phyloP scores from a whole-genome alignment of 192 early-diverging fungal species.

The Dispira parvispora region DNA sequence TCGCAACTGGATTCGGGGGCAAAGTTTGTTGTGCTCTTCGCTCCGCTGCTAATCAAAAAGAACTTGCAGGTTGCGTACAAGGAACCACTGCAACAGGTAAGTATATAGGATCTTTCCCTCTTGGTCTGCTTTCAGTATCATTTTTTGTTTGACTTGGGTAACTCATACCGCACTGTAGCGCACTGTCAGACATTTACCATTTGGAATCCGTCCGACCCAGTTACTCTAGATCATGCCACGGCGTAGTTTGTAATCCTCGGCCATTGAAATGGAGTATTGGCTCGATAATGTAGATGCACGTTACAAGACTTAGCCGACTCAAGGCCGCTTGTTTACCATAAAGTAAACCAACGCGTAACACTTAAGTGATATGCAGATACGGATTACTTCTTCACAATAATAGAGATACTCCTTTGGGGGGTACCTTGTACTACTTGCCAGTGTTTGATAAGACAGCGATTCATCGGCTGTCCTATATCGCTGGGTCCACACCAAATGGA shows the following conservation, averaged over 20 bases:
- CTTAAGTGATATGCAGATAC: no score
- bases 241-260: background rate
- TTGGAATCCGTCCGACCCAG: background rate
- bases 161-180: background rate
- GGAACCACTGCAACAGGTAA: background rate
- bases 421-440: no score
- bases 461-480: no score
- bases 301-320: no score
- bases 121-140: background rate
- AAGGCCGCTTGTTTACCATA: no score
- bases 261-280: background rate
- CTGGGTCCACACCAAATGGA: no score
- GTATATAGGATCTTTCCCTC: background rate
- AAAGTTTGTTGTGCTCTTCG: constrained; percentile 9
- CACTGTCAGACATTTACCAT: background rate
- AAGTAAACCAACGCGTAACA: no score
- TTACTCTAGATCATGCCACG: background rate
- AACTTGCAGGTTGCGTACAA: no score
- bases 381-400: no score
- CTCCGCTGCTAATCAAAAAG: background rate
- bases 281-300: background rate
- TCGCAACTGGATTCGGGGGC: background rate
- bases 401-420: no score
- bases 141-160: background rate
- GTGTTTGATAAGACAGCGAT: no score